Conservation (phyloP, 1,284 basidiomycete genomes). For the Sutorius eximius region DNA sequence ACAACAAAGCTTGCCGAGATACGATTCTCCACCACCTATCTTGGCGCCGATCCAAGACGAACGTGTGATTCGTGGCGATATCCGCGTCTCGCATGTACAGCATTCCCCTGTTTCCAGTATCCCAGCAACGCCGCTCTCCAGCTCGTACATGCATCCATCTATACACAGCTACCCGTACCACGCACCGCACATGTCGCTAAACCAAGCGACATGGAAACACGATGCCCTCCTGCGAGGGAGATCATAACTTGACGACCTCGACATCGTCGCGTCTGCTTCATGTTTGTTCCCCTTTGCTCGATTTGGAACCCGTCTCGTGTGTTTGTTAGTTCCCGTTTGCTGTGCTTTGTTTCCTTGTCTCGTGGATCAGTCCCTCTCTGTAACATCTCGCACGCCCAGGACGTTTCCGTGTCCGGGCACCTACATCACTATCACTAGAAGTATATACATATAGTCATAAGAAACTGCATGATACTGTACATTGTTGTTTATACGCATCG, state of each 20-base stretch:
- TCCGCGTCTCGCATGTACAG: conserved; percentile 34
- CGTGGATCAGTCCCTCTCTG: conserved; percentile 21
- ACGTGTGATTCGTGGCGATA: conserved; percentile 38
- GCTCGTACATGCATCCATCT: conserved; percentile 44
- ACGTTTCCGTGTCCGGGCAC: conserved; percentile 3
- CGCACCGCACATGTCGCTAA: conserved; percentile 33
- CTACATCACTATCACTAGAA: conserved; percentile 34
- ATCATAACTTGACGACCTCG: conserved; percentile 18
- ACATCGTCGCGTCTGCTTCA: neutral
- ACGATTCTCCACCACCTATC: conserved; percentile 52
- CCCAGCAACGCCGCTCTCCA: conserved; percentile 25
- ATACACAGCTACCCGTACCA: conserved; percentile 40
- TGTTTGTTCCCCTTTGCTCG: neutral
- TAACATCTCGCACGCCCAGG: conserved; percentile 23
- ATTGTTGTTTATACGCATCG: conserved; percentile 33
- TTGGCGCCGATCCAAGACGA: conserved; percentile 56
- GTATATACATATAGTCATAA: conserved; percentile 37
- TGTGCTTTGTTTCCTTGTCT: conserved; percentile 11
- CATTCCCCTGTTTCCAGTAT: conserved; percentile 36
- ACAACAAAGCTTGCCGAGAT: conserved; percentile 37
- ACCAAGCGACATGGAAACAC: conserved; percentile 31
- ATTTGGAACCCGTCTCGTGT: neutral
- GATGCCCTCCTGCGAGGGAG: conserved; percentile 32
- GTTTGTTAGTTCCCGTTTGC: conserved; percentile 1
- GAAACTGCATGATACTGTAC: conserved; percentile 36